Evolutionary conservation across 2,329 filamentous ascomycete genomes (phyloP), one percentile per base, ranked within the genome.

Genomic region (Scopulariopsis brevicaulis): DNA sequence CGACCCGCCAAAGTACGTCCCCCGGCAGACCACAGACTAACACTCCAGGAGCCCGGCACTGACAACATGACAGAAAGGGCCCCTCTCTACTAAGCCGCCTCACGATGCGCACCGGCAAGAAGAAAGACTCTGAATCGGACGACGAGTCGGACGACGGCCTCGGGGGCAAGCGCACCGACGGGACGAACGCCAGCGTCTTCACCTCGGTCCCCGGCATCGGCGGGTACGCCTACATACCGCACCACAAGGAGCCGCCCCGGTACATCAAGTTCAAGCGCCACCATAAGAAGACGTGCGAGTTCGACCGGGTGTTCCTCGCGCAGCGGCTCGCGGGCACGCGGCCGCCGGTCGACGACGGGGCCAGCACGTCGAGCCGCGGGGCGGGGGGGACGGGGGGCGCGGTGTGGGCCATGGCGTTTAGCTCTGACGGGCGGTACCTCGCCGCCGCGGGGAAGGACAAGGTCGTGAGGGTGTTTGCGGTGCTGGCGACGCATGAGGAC

Each of bases 351-450:
- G 65, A 65, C 2, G 65, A 64, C 6, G 69, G 69, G 25, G 67
- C 68, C 4, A 73, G 70, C 1, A 14, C 35, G 3, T 25, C 55
- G 22, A 34, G 32, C 32, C 14, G 73, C 72, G 53, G 74, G 71
- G 59, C 61, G 68, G 37, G 32, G 14, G 35, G 48, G 43, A 74
- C 74, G 8, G 77, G 77, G 43, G 81, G 88, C 60, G 91, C 94
- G 0, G 85, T 96, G 37, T 99, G 94, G 94, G 86, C 93, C 0
- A 83, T 90, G 62, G 89, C 94, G 65, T 97, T 97, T 66, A 97
- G 93, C 66, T 86, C 86, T 60, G 93, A 97, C 73, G 94, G 94
- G 5, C 89, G 80, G 65, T 96, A 92, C 68, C 77, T 99, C 20
- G 94, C 94, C 6, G 90, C 90, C n/a, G 94, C 89, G 12, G 94